Evolutionary conservation across 2,329 filamentous ascomycete genomes (phyloP).

Genomic region (Coniochaeta prunicola): DNA sequence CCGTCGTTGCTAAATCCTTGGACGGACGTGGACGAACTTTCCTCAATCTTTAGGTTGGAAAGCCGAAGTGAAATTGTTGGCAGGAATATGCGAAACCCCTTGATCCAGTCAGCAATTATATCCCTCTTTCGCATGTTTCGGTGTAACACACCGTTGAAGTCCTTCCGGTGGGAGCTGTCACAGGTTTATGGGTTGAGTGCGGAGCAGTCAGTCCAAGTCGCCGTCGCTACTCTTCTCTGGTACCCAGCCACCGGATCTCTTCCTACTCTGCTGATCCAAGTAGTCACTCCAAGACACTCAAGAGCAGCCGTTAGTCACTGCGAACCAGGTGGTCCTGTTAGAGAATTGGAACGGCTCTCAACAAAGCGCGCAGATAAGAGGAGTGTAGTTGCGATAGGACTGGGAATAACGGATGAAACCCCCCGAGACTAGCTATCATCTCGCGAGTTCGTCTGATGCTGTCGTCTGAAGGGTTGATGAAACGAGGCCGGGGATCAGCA

Average conservation of each 20-base stretch:
- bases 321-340: too few relatives aligned
- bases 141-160: neutral
- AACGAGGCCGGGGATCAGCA: neutral
- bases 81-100: neutral
- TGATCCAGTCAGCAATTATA: neutral
- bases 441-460: neutral
- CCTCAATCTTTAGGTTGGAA: neutral
- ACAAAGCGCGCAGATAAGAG: neutral
- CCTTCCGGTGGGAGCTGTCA: neutral
- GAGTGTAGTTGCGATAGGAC: neutral
- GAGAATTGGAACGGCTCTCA: neutral
- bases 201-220: neutral
- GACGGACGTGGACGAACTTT: too few relatives aligned
- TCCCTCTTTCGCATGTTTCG: neutral
- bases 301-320: neutral
- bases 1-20: neutral
- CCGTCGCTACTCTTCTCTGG: neutral
- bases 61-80: neutral
- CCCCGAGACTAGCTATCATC: neutral
- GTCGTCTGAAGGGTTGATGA: neutral
- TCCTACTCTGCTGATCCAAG: neutral
- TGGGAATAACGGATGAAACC: neutral
- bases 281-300: neutral
- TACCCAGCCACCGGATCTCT: neutral
- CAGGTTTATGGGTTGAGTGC: neutral